A percentile compares a stretch with the other conserved stretches of the same genome.
Conservation (phyloP, 1,139 yeast species). For the Blastobotrys arbuscula region DNA sequence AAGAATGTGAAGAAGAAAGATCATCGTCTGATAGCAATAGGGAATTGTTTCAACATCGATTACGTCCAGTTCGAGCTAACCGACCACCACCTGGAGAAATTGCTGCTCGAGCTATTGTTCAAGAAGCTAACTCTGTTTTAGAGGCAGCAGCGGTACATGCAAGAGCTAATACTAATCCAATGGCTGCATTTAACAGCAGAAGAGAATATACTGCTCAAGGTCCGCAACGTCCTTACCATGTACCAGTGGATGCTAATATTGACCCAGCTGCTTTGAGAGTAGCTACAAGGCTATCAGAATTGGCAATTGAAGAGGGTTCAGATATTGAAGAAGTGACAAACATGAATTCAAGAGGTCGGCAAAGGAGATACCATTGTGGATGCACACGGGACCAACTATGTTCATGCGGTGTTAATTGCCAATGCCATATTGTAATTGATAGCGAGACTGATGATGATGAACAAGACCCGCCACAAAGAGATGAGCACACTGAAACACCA, state of each 20-base stretch:
- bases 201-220: background rate
- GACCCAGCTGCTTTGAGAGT: background rate
- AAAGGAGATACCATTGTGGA: background rate
- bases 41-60: background rate
- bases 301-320: background rate
- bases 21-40: no score
- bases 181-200: background rate
- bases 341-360: no score
- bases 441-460: background rate
- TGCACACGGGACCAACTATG: background rate
- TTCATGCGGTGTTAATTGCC: background rate
- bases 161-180: background rate
- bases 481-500: background rate
- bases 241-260: background rate
- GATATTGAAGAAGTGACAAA: background rate
- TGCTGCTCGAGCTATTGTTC: background rate
- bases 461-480: no score
- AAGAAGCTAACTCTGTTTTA: background rate
- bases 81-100: background rate
- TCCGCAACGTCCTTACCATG: background rate
- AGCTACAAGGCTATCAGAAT: background rate
- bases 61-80: slow-evolving; percentile 2
- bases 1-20: background rate
- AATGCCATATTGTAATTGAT: background rate
- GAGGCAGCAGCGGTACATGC: background rate